These are phyloP conservation scores for Neoscytalidium dimidiatum DNA, from an alignment of 2,329 filamentous ascomycete genomes.

Conservation along the genomic window DNA sequence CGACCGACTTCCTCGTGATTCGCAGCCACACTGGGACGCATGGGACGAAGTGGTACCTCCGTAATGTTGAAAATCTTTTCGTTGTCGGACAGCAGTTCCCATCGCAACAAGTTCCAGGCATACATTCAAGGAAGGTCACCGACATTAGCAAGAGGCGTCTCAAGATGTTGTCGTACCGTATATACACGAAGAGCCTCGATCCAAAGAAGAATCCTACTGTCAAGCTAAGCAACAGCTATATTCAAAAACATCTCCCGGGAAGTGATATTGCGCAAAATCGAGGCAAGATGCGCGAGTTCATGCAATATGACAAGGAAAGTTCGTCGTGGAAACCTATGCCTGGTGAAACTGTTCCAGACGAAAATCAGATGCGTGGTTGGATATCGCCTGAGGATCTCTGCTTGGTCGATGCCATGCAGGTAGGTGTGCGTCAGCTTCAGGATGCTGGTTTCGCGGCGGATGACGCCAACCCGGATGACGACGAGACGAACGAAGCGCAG, in stretches of 20 bases:
- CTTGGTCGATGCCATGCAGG: slow-evolving; percentile 93
- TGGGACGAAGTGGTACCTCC: slow-evolving; percentile 80
- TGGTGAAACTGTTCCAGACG: slow-evolving; percentile 75
- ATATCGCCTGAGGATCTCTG: slow-evolving; percentile 96
- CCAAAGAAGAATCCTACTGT: slow-evolving; percentile 63
- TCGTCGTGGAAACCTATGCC: slow-evolving; percentile 77
- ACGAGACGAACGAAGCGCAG: slow-evolving; percentile 70
- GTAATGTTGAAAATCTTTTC: slow-evolving; percentile 87
- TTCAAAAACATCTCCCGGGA: slow-evolving; percentile 76
- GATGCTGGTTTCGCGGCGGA: slow-evolving; percentile 82
- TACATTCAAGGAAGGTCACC: slow-evolving; percentile 91
- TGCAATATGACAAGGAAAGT: slow-evolving; percentile 83
- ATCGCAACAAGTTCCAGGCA: slow-evolving; percentile 86
- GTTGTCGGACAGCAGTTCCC: slow-evolving; percentile 93
- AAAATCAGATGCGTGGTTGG: slow-evolving; percentile 78
- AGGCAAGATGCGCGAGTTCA: slow-evolving; percentile 95
- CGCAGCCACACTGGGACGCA: slow-evolving; percentile 76
- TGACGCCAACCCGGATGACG: slow-evolving; percentile 63
- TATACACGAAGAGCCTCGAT: slow-evolving; percentile 75
- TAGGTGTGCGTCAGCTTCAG: slow-evolving; percentile 85
- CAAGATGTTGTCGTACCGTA: slow-evolving; percentile 91
- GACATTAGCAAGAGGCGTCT: slow-evolving; percentile 96
- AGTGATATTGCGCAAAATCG: slow-evolving; percentile 94
- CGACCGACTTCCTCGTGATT: slow-evolving; percentile 83
- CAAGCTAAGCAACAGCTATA: slow-evolving; percentile 71